Conservation (phyloP, 352 stramenopile genomes). For the Phytophthora sp. region DNA sequence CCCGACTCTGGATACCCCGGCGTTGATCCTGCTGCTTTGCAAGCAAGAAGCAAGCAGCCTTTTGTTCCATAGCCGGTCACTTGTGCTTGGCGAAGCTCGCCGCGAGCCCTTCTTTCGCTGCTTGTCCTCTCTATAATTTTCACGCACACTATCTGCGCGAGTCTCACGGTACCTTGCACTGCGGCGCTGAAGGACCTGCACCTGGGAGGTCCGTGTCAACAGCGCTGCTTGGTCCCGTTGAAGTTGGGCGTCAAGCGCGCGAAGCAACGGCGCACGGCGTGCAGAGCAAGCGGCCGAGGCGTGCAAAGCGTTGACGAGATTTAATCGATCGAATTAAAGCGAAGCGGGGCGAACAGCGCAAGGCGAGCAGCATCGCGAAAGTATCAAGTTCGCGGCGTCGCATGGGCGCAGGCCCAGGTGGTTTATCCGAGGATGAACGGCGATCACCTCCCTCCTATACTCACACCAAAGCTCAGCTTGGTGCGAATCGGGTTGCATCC, state of each 20-base stretch:
- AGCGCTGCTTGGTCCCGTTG: constrained; percentile 19
- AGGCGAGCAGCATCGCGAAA: constrained; percentile 3
- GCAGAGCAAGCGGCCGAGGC: too few species aligned
- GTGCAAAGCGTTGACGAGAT: constrained; percentile 11
- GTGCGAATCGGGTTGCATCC: constrained; percentile 15
- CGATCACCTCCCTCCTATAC: constrained; percentile 7
- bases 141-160: too few species aligned
- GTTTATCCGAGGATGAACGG: constrained; percentile 14
- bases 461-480: constrained; percentile 1
- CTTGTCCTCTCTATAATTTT: too few species aligned
- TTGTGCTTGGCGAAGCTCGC: too few species aligned
- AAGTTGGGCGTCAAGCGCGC: not conserved
- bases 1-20: too few species aligned
- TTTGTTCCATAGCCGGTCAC: too few species aligned
- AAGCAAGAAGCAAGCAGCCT: not conserved
- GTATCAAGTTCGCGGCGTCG: constrained; percentile 29
- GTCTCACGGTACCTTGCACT: too few species aligned
- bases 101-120: too few species aligned
- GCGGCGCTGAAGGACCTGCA: too few species aligned
- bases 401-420: constrained; percentile 8
- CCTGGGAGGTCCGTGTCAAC: too few species aligned
- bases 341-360: constrained; percentile 14
- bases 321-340: constrained; percentile 17
- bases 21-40: not conserved
- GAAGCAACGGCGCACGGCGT: too few species aligned